Conservation (phyloP, 345 rosid species). For the Camelina laxa region DNA sequence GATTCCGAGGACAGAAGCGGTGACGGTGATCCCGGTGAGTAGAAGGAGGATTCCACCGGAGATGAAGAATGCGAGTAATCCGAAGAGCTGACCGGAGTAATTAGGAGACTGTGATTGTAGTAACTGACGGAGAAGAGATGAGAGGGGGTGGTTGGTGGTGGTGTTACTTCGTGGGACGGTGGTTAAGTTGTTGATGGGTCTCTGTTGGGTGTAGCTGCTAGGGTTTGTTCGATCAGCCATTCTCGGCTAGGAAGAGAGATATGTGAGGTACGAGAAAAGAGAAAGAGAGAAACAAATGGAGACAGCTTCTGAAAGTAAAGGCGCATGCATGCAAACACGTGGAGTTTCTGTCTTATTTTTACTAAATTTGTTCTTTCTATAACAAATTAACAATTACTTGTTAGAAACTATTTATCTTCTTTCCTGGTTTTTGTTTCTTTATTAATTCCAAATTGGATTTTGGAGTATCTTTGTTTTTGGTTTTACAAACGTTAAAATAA, state of each 20-base stretch:
- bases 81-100: constrained; percentile 61
- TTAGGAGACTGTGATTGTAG: constrained; percentile 62
- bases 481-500: too few relatives aligned
- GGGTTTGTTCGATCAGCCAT: constrained; percentile 38
- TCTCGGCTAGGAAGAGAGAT: background rate
- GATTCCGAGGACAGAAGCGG: constrained; percentile 52
- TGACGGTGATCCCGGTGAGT: constrained; percentile 65
- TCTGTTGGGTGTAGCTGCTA: constrained; percentile 20
- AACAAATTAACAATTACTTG: background rate
- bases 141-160: constrained; percentile 30
- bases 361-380: constrained; percentile 14
- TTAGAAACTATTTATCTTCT: background rate
- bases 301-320: constrained; percentile 17
- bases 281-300: constrained; percentile 25
- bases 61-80: constrained; percentile 59
- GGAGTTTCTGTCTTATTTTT: constrained; percentile 31
- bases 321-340: constrained; percentile 48
- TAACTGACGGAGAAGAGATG: constrained; percentile 52
- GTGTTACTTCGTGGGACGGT: constrained; percentile 32
- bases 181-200: constrained; percentile 44
- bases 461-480: too few relatives aligned
- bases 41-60: constrained; percentile 68
- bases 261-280: background rate
- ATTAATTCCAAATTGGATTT: too few relatives aligned
- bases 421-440: background rate